Percentiles rank a stretch among this genome's conserved stretches.
phyloP scores from a whole-genome alignment of 352 stramenopile genomes.

The Pythium myriotylum region DNA sequence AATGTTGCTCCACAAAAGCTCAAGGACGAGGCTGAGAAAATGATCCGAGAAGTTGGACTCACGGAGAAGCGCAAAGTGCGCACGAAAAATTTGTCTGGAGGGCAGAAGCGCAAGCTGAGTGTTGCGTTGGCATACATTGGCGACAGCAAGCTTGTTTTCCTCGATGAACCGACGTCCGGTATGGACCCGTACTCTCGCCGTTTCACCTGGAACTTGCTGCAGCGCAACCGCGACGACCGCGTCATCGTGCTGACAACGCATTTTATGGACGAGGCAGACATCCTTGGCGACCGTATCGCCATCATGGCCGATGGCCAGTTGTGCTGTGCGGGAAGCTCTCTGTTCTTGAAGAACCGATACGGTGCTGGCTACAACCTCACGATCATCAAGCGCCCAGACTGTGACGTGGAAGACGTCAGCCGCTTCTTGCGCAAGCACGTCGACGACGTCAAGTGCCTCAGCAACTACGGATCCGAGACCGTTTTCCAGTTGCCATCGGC shows the following conservation, averaged over 20 bases:
- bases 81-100: constrained; percentile 81
- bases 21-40: constrained; percentile 35
- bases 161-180: constrained; percentile 93
- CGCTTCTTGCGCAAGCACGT: constrained; percentile 64
- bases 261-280: constrained; percentile 90
- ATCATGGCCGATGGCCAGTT: constrained; percentile 94
- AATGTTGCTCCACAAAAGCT: constrained; percentile 46
- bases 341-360: constrained; percentile 95
- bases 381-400: constrained; percentile 48
- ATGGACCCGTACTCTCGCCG: constrained; percentile 96
- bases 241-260: constrained; percentile 83
- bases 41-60: constrained; percentile 85
- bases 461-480: constrained; percentile 93
- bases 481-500: constrained; percentile 93
- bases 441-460: constrained; percentile 76
- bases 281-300: constrained; percentile 79
- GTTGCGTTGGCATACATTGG: constrained; percentile 96
- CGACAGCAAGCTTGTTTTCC: constrained; percentile 88
- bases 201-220: constrained; percentile 94
- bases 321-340: constrained; percentile 77
- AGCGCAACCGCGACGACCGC: constrained; percentile 75
- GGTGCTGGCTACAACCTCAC: constrained; percentile 91
- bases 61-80: constrained; percentile 82
- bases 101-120: constrained; percentile 96
- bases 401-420: constrained; percentile 38